These are phyloP conservation scores for Takashimella koratensis DNA, from an alignment of 1,284 basidiomycete species.

Conservation along the genomic window DNA sequence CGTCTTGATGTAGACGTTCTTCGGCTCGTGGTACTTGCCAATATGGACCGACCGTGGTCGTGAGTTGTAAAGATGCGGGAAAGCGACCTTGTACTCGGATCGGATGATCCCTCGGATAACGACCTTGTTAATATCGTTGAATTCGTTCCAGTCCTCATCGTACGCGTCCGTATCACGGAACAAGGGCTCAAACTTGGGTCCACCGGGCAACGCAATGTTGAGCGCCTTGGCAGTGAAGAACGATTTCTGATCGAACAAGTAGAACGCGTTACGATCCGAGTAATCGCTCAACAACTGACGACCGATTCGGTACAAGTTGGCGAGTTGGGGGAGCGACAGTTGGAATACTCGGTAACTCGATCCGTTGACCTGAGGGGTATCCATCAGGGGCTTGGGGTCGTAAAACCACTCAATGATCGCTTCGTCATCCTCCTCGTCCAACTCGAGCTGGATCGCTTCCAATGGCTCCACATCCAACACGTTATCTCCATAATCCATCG, in stretches of 20 bases:
- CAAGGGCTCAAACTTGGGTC: slow-evolving; percentile 94
- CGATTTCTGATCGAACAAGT: slow-evolving; percentile 95
- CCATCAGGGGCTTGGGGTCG: slow-evolving; percentile 89
- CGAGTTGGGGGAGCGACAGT: slow-evolving; percentile 88
- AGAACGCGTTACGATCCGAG: slow-evolving; percentile 80
- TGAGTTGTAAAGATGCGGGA: slow-evolving; percentile 98
- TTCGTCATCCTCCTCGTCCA: slow-evolving; percentile 88
- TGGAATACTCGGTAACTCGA: slow-evolving; percentile 92
- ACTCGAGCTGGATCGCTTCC: slow-evolving; percentile 95
- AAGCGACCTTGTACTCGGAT: slow-evolving; percentile 99
- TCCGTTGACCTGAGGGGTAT: slow-evolving; percentile 85
- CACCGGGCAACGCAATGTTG: slow-evolving; percentile 98
- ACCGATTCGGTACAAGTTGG: slow-evolving; percentile 92
- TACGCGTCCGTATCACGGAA: slow-evolving; percentile 91
- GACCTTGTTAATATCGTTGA: slow-evolving; percentile 99
- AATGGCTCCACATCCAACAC: slow-evolving; percentile 96
- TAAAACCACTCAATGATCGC: slow-evolving; percentile 99
- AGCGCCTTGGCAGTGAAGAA: slow-evolving; percentile 98
- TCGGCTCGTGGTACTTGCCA: slow-evolving; percentile 86
- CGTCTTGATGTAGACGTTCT: slow-evolving; percentile 97
- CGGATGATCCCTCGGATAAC: slow-evolving; percentile 98
- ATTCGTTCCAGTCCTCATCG: slow-evolving; percentile 99
- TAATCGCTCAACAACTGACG: slow-evolving; percentile 89
- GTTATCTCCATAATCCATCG: slow-evolving; percentile 97
- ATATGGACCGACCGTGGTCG: slow-evolving; percentile 92